Evolutionary conservation across 2,329 filamentous ascomycete genomes (phyloP), one percentile per base, ranked within the genome.

Genomic region (Fusarium multiceps): DNA sequence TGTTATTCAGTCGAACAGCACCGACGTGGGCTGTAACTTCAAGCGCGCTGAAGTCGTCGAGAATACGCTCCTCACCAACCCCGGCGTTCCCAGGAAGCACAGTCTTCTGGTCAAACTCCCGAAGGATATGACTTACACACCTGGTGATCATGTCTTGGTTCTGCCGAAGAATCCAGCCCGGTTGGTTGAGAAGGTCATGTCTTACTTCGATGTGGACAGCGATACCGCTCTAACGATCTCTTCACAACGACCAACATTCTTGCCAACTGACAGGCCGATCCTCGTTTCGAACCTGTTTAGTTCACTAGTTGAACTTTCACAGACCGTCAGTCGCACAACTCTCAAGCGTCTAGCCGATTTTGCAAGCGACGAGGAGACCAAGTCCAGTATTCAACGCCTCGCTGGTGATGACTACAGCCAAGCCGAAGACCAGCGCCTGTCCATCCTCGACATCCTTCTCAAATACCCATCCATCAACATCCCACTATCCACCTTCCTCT

Each of bases 101-200:
- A 85, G 90, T 61, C 85, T 93, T 18, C 88, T 89, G 60, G 87
- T 93, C 25, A 86, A 88, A 60, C 82, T 95, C 0, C 92, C 92
- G 0, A 85, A 83, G 0, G 87, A 85, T 47, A 84, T 88, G 82
- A 84, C 83, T 0, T 95, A 94, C 77, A 84, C 86, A 25, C 87
- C 90, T 2, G 92, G 92, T 14, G 92, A 95, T 74, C 94, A 96
- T 76, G 85, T 95, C 0, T 88, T 91, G 0, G 82, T 94, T 3
- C 82, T 93, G 2, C 92, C 92, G 0, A 80, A 92, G 34, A 95
- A 95, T 75, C 88, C 89, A 1, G 83, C 84, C 41, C 80, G 84
- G 30, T 88, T 83, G 10, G 86, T 94, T 4, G 83, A 84, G 7
- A 85, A 91, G 7, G 90, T 87, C 0, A 87, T 93, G 80, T 82